These are phyloP conservation scores for Psophocarpus tetragonolobus DNA, from an alignment of 306 rosid genomes.

Conservation along the genomic window DNA sequence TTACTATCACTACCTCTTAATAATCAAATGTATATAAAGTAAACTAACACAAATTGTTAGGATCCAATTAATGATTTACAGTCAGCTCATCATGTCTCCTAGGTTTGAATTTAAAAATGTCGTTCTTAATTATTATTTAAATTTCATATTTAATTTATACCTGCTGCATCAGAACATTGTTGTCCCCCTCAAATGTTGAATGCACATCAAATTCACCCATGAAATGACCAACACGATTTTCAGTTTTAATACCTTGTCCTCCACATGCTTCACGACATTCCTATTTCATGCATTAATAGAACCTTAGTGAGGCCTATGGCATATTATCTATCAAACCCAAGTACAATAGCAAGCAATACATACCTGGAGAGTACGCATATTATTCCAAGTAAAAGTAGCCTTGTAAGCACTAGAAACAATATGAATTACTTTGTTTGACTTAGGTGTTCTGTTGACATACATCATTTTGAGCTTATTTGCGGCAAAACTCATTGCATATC, in stretches of 20 bases:
- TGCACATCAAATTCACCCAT: slow-evolving; percentile 88
- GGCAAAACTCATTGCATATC: slow-evolving; percentile 89
- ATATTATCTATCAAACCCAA: slow-evolving; percentile 9
- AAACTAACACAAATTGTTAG: not conserved
- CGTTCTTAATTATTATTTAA: not conserved
- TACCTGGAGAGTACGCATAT: slow-evolving; percentile 91
- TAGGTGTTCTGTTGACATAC: slow-evolving; percentile 67
- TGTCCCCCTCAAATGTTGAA: slow-evolving; percentile 98
- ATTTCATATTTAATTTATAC: slow-evolving; percentile 41
- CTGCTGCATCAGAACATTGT: slow-evolving; percentile 98
- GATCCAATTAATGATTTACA: not conserved
- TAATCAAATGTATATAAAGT: not conserved
- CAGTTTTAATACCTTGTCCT: slow-evolving; percentile 90
- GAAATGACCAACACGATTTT: slow-evolving; percentile 77
- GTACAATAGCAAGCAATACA: slow-evolving; percentile 28
- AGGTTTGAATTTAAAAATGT: not conserved
- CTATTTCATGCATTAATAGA: slow-evolving; percentile 43
- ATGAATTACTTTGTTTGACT: slow-evolving; percentile 73
- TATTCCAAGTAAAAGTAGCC: slow-evolving; percentile 87
- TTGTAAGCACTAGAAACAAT: slow-evolving; percentile 91
- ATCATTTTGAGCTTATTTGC: slow-evolving; percentile 69
- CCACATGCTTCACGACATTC: slow-evolving; percentile 99
- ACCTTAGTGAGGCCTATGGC: slow-evolving; percentile 16
- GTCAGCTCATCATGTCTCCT: not conserved
- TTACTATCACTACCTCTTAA: not conserved